Base-by-base conservation (phyloP, 495 filamentous ascomycete genomes). In the Penicillium dipodomyicola region DNA sequence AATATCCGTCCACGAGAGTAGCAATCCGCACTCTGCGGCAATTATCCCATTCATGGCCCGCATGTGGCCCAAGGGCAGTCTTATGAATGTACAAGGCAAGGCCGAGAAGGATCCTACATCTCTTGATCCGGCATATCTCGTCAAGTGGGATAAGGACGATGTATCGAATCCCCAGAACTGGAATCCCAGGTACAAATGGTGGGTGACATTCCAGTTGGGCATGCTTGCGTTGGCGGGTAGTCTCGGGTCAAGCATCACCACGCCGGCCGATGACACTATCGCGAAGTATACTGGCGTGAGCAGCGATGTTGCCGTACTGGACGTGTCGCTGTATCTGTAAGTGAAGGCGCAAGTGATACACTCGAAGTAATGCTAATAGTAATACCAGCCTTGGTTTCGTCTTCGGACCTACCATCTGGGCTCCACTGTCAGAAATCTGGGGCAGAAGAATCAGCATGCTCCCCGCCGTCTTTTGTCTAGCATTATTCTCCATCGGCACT, bases 161-260 rank as follows among this genome's bases (percentile, higher is more conserved):
- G 35, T 17, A 12, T 35, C 37, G 23, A 83, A 82, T 52, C 80
- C 80, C 4, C 67, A 72, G 29, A 81, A 81, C 57, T 82, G 75
- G 74, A 55, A 51, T 1, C 60, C 55, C 11, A 17, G 9, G 8
- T 79, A 79, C 56, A 82, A 79, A 61, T 69, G 62, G 52, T 80
- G 73, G 71, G 65, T 81, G 23, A 80, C 79, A 4, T 73, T 79
- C 35, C 77, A 78, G 43, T 55, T 83, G 55, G 71, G 73, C 5
- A 73, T 82, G 72, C 67, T 81, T 14, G 77, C 80, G 17, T 60
- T 82, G n/a, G 67, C 68, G 4, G 78, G 73, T 14, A 77, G 73
- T 63, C 64, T 81, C 35, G 79, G 74, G 14, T 77, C 73, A 20
- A 77, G 72, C 50, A 80, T 83, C 30, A 80, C 75, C 23, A 70